These are phyloP conservation scores for Antonospora locustae DNA, from an alignment of 371 early-diverging fungal genomes.

Conservation along the genomic window DNA sequence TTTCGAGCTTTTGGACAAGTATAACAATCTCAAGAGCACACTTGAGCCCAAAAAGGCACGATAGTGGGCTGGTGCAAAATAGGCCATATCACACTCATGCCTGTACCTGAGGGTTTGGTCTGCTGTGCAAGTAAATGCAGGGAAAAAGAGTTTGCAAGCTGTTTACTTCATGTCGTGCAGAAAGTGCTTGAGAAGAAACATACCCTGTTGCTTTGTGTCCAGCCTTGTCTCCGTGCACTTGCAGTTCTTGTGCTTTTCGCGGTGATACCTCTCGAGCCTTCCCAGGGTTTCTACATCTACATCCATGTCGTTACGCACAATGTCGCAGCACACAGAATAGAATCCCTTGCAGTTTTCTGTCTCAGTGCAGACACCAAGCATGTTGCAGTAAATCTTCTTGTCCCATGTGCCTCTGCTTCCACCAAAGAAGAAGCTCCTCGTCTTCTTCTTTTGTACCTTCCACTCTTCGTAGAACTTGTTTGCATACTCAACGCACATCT, in stretches of 20 bases:
- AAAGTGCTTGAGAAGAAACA: too few relatives aligned
- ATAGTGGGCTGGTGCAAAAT: too few relatives aligned
- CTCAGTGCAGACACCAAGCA: constrained; percentile 20
- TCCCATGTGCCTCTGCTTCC: background rate
- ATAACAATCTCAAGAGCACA: constrained; percentile 17
- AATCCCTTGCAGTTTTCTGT: constrained; percentile 12
- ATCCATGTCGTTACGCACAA: constrained; percentile 4
- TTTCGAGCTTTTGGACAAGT: constrained; percentile 28
- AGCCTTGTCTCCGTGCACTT: too few relatives aligned
- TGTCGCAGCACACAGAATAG: constrained; percentile 17
- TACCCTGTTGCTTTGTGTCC: too few relatives aligned
- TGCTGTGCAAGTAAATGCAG: too few relatives aligned
- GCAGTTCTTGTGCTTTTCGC: constrained; percentile 8
- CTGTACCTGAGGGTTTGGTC: too few relatives aligned
- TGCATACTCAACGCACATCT: constrained; percentile 20
- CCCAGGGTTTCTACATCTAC: constrained; percentile 7
- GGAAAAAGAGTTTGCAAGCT: too few relatives aligned
- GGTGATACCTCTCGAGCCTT: constrained; percentile 10
- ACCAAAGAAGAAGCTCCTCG: constrained; percentile 1
- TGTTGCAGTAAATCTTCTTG: constrained; percentile 1
- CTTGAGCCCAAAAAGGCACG: too few relatives aligned
- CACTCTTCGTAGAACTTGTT: constrained; percentile 12
- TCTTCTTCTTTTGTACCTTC: constrained; percentile 23
- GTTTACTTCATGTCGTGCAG: too few relatives aligned
- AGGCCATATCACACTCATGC: too few relatives aligned